Conservation (phyloP, 2,329 filamentous ascomycete species). For the Myriosclerotinia duriaeana region DNA sequence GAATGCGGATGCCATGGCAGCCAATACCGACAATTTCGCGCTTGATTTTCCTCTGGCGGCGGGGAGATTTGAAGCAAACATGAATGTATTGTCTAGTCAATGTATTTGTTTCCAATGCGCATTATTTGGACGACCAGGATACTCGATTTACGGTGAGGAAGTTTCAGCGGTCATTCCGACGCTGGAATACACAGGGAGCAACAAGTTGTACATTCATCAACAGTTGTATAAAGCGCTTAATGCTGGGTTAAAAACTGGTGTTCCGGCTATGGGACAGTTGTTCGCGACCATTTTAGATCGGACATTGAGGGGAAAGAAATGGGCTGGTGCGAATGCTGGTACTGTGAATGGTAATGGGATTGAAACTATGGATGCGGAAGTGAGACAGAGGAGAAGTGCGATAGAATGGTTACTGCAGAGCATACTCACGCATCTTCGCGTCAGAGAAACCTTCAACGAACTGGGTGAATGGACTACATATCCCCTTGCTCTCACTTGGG, state of each 20-base stretch:
- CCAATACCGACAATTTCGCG: not conserved
- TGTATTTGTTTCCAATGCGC: constrained; percentile 15
- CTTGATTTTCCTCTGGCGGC: not conserved
- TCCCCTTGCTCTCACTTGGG: not conserved
- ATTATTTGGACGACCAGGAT: not conserved
- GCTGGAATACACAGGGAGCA: not conserved
- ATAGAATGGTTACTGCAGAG: not conserved
- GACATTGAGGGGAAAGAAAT: not conserved
- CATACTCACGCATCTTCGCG: not conserved
- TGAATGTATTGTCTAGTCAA: constrained; percentile 6
- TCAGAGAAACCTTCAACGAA: not conserved
- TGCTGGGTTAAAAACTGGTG: not conserved
- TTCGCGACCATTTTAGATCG: constrained; percentile 1
- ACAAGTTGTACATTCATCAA: not conserved
- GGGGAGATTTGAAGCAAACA: not conserved
- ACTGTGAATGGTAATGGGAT: not conserved
- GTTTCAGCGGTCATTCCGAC: not conserved
- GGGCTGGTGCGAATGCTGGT: not conserved
- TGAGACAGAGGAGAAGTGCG: not conserved
- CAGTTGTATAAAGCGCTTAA: not conserved
- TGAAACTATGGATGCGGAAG: not conserved
- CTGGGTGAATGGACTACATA: not conserved
- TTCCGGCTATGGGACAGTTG: constrained; percentile 2
- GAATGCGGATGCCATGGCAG: not conserved
- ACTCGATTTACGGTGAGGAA: constrained; percentile 1